A percentile compares a stretch with the other conserved stretches of the same genome.
Evolutionary conservation across 2,329 filamentous ascomycete species (phyloP).

Genomic region (Cercospora brassicicola): DNA sequence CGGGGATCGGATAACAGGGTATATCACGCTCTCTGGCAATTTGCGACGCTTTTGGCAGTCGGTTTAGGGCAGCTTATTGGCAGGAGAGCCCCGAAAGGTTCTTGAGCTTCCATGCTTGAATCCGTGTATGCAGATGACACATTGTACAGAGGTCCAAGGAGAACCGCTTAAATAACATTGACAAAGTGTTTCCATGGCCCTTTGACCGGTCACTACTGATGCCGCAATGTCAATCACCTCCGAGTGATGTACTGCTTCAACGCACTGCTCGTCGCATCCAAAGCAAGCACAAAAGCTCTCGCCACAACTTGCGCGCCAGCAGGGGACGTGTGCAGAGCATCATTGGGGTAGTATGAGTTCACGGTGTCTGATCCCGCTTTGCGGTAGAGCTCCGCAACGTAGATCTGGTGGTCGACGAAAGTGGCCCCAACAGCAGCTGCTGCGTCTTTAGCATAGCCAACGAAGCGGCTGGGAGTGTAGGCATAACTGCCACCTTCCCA

Average conservation of each 20-base stretch:
- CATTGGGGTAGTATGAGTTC: conserved; percentile 55
- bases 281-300: conserved; percentile 53
- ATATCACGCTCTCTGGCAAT: too few species aligned
- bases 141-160: neutral
- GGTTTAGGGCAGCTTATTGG: too few species aligned
- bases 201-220: neutral
- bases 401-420: conserved; percentile 63
- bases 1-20: too few species aligned
- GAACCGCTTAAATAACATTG: neutral
- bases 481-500: conserved; percentile 59
- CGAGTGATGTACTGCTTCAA: conserved; percentile 18
- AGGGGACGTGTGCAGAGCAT: conserved; percentile 38
- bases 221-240: neutral
- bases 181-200: neutral
- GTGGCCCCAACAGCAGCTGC: conserved; percentile 50
- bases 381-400: conserved; percentile 56
- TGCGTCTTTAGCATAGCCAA: conserved; percentile 55
- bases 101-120: too few species aligned
- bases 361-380: conserved; percentile 48
- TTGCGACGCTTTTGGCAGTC: too few species aligned
- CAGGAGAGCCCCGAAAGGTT: too few species aligned
- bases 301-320: conserved; percentile 58
- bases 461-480: conserved; percentile 55
- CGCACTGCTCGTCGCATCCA: conserved; percentile 16
- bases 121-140: too few species aligned